Conservation (phyloP, 176 grass and related monocot species). For the Microstegium vimineum region DNA sequence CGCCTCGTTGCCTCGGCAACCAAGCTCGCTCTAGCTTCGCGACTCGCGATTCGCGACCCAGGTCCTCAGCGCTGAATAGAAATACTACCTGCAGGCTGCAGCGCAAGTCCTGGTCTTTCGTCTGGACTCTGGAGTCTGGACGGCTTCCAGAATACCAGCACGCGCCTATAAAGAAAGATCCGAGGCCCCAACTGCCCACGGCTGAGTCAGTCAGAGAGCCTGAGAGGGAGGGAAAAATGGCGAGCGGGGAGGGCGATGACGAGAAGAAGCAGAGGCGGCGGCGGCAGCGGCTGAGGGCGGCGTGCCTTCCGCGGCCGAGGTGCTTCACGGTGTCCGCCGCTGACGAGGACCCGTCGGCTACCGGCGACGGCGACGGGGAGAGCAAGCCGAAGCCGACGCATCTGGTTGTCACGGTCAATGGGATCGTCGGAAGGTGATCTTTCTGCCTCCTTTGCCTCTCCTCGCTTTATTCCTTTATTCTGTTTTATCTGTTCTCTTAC, state of each 20-base stretch:
- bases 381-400: constrained; percentile 42
- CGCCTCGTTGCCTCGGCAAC: not conserved
- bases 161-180: not conserved
- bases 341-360: constrained; percentile 11
- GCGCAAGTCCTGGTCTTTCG: not conserved
- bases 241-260: not conserved
- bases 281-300: not conserved
- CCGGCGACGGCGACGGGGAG: constrained; percentile 13
- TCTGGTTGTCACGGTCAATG: constrained; percentile 87
- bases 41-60: not conserved
- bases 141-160: not conserved
- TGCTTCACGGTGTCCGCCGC: constrained; percentile 58
- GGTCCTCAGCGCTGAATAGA: not conserved
- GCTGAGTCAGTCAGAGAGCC: not conserved
- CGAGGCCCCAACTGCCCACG: not conserved
- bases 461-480: not conserved
- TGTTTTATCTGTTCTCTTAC: not conserved
- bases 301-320: constrained; percentile 46
- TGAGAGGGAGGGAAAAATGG: constrained; percentile 27
- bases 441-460: not conserved
- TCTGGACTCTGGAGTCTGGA: too few species aligned
- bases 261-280: not conserved
- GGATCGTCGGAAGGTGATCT: constrained; percentile 79
- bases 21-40: not conserved
- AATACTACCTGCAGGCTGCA: not conserved